Evolutionary conservation across 2,329 filamentous ascomycete genomes (phyloP).

Genomic region (Aspergillus aculeatus): DNA sequence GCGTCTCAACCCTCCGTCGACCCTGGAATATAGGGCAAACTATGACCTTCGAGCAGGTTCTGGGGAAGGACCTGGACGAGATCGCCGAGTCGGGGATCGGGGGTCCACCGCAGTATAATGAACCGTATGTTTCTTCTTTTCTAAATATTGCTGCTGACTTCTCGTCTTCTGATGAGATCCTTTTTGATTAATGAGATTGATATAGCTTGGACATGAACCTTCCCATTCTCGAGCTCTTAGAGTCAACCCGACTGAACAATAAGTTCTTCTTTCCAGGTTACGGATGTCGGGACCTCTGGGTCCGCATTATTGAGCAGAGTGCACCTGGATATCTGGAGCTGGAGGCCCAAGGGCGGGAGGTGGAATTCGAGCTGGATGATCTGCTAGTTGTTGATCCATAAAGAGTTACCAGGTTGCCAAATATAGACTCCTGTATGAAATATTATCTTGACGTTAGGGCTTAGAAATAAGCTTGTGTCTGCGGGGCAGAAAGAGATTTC

Average conservation of each 20-base stretch:
- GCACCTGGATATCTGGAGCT: constrained; percentile 8
- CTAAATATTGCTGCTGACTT: no score
- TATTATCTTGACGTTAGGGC: no score
- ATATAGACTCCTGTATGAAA: no score
- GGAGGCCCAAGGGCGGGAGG: constrained; percentile 8
- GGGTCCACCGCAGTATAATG: not conserved
- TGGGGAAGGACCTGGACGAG: not conserved
- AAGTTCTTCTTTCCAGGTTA: constrained; percentile 6
- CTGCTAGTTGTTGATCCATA: no score
- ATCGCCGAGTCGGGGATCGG: not conserved
- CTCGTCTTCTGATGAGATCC: no score
- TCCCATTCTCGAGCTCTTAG: no score
- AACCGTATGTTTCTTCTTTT: no score
- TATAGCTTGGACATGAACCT: no score
- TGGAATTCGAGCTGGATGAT: not conserved
- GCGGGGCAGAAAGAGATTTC: no score
- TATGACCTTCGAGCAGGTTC: not conserved
- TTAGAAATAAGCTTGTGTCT: no score
- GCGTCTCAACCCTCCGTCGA: not conserved
- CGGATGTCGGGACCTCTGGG: constrained; percentile 4
- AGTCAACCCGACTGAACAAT: not conserved
- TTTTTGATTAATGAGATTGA: no score
- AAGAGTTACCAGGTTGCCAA: no score
- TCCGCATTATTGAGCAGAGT: constrained; percentile 10
- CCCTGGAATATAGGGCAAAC: not conserved